Percentiles rank a stretch among this genome's conserved stretches.
Evolutionary conservation across 2,329 filamentous ascomycete genomes (phyloP).

Genomic region (Ilyonectria robusta): DNA sequence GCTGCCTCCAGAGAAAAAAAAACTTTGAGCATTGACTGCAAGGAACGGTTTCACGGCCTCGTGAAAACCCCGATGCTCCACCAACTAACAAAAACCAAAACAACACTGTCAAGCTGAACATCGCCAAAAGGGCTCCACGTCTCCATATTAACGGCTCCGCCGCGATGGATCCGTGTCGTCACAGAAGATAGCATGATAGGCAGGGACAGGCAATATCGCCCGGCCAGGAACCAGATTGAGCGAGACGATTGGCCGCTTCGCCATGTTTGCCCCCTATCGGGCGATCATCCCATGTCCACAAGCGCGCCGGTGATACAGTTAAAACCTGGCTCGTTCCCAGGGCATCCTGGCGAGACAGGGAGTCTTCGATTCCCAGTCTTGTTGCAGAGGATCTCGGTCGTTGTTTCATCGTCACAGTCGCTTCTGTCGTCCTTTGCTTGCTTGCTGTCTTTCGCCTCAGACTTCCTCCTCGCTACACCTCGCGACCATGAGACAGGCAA

Average conservation of each 20-base stretch:
- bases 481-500: slow-evolving; percentile 18
- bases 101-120: slow-evolving; percentile 12
- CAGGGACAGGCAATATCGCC: slow-evolving; percentile 23
- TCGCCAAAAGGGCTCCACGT: slow-evolving; percentile 7
- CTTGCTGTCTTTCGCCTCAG: background rate
- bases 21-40: background rate
- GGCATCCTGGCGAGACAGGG: slow-evolving; percentile 13
- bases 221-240: background rate
- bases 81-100: slow-evolving; percentile 1
- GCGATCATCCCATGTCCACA: slow-evolving; percentile 22
- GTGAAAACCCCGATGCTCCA: slow-evolving; percentile 20
- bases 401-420: slow-evolving; percentile 12
- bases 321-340: slow-evolving; percentile 15
- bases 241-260: background rate
- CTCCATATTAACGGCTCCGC: slow-evolving; percentile 16
- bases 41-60: background rate
- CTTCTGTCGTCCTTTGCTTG: background rate
- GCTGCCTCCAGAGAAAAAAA: background rate
- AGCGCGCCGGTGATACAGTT: slow-evolving; percentile 11
- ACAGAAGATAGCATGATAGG: slow-evolving; percentile 22
- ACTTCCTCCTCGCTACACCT: background rate
- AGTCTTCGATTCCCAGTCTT: slow-evolving; percentile 4
- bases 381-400: slow-evolving; percentile 10
- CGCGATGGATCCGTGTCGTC: slow-evolving; percentile 4
- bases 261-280: slow-evolving; percentile 11